Percentiles rank a stretch among this genome's conserved stretches.
These are phyloP conservation scores for Diplodia seriata DNA, from an alignment of 2,329 filamentous ascomycete genomes.

Conservation along the genomic window DNA sequence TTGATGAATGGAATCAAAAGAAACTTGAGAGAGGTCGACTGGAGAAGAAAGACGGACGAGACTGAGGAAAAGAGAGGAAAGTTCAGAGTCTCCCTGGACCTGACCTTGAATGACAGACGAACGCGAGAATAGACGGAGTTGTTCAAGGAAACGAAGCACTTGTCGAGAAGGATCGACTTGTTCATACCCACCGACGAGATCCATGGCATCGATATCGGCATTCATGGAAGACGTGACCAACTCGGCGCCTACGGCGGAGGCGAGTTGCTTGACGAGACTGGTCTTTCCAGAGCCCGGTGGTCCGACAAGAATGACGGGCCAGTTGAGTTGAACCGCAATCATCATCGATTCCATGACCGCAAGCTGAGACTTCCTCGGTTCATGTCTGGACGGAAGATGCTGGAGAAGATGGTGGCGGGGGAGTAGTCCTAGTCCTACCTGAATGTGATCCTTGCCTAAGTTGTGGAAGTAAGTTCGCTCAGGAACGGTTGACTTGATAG, in stretches of 20 bases:
- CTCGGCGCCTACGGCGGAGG: constrained; percentile 76
- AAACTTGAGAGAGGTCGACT: background rate
- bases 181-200: constrained; percentile 95
- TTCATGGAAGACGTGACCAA: constrained; percentile 88
- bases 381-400: constrained; percentile 28
- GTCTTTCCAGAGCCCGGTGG: constrained; percentile 88
- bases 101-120: constrained; percentile 47
- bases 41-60: constrained; percentile 24
- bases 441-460: constrained; percentile 68
- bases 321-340: constrained; percentile 82
- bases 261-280: constrained; percentile 77
- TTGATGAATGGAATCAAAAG: constrained; percentile 10
- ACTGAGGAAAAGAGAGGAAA: constrained; percentile 19
- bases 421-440: constrained; percentile 80
- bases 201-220: constrained; percentile 94
- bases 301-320: constrained; percentile 89
- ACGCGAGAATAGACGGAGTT: constrained; percentile 62
- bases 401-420: constrained; percentile 58
- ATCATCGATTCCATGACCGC: constrained; percentile 83
- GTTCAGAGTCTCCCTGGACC: background rate
- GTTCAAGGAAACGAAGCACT: constrained; percentile 65
- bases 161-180: constrained; percentile 84
- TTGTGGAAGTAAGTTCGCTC: constrained; percentile 72
- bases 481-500: background rate
- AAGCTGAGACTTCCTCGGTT: constrained; percentile 60